Evolutionary conservation across 129 eudicot species (phyloP), one percentile per base, ranked within the genome.

Genomic region (Flaveria trinervia): DNA sequence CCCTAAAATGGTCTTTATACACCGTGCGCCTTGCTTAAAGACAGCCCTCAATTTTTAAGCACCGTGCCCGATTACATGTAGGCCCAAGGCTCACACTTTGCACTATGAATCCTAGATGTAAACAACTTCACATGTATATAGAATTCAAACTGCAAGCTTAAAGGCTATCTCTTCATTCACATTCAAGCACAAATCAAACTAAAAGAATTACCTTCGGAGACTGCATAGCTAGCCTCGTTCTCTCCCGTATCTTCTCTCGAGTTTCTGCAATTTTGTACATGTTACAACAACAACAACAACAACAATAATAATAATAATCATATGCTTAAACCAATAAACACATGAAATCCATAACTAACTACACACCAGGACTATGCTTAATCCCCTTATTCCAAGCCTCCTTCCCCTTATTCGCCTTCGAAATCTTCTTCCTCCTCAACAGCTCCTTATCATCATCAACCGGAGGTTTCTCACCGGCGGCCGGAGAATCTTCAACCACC

Each of bases 221-320:
- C 83, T 84, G 92, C 99, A 95, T 95, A 51, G 99, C 98, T 77
- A 95, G 83, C 84, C 80, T 84, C 15, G 99, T 95, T 71, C 92
- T 86, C 83, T 89, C 96, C 44, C 80, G 91, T 74, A 95, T 95
- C 81, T 73, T 82, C 79, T 71, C 84, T 22, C 73, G 79, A 28
- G 99, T 95, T 83, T 91, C 99, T 95, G 96, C 89, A 86, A 57
- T 79, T 23, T 45, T 46, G 16, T 39, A 28, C 57, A 68, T 26
- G 36, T 74, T 7, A 73, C 59, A 17, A 30, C 41, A 62, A 23
- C 14, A 25, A 33, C 39, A 30, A 30, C 7, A 33, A 33, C 39
- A 20, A 20, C 22, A 17, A 18, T 23, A 17, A 18, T 23, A 62
- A 23, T 13, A 25, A 52, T 2, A 69, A 67, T 0, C 9, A 65